Evolutionary conservation across 202 grass and related monocot species (phyloP).

Genomic region (Elaeis oleifera): DNA sequence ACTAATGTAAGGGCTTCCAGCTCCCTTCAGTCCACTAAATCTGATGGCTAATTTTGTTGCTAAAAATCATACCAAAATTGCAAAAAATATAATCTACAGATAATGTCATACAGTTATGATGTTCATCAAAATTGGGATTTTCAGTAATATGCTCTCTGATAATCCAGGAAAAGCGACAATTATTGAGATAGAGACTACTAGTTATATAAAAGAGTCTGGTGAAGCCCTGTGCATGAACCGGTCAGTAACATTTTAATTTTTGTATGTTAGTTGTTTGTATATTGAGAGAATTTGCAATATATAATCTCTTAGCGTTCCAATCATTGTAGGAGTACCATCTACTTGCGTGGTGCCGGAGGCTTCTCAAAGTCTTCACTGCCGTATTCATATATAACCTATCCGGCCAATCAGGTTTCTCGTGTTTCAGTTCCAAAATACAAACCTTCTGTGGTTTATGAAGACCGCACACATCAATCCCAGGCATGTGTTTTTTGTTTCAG

Average conservation of each 20-base stretch:
- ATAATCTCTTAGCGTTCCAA: constrained; percentile 1
- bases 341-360: constrained; percentile 78
- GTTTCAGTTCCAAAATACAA: constrained; percentile 55
- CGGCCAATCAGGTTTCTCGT: constrained; percentile 57
- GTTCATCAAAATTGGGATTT: no score
- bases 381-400: constrained; percentile 65
- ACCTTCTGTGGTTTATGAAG: constrained; percentile 59
- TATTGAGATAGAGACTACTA: constrained; percentile 73
- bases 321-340: constrained; percentile 64
- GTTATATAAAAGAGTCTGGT: constrained; percentile 58
- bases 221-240: constrained; percentile 89
- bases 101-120: no score
- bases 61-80: no score
- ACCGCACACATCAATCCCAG: constrained; percentile 66
- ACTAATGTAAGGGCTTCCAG: no score
- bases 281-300: constrained; percentile 1
- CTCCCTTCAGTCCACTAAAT: neutral
- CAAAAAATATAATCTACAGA: no score
- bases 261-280: neutral
- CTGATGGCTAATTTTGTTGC: constrained; percentile 7
- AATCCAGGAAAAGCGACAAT: constrained; percentile 75
- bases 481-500: constrained; percentile 19
- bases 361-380: constrained; percentile 66
- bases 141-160: constrained; percentile 8
- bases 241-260: constrained; percentile 29